Evolutionary conservation across 768 basidiomycete genomes (phyloP).

Genomic region (Agaricus blazei): DNA sequence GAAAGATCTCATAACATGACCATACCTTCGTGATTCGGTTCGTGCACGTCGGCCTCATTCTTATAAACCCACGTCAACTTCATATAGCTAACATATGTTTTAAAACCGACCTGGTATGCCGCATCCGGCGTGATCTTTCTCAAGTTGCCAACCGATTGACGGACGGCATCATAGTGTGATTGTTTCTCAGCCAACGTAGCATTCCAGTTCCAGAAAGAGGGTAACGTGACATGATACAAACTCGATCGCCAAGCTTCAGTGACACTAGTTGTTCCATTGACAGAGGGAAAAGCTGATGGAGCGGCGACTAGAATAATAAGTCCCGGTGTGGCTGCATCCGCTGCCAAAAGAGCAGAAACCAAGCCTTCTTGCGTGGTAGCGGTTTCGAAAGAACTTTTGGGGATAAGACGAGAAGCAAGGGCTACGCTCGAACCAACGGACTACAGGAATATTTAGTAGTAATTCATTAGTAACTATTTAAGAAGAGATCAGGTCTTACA

Average conservation of each 20-base stretch:
- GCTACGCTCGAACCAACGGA: slow-evolving; percentile 34
- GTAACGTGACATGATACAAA: slow-evolving; percentile 40
- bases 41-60: slow-evolving; percentile 48
- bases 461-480: background rate
- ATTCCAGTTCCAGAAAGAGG: slow-evolving; percentile 42
- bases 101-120: slow-evolving; percentile 30
- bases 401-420: slow-evolving; percentile 40
- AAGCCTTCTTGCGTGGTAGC: slow-evolving; percentile 22
- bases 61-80: slow-evolving; percentile 9
- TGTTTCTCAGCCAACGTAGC: slow-evolving; percentile 32
- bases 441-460: slow-evolving; percentile 16
- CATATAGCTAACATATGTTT: background rate
- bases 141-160: slow-evolving; percentile 33
- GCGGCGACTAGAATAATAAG: slow-evolving; percentile 37
- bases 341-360: slow-evolving; percentile 30
- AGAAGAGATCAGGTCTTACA: slow-evolving; percentile 18
- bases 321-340: slow-evolving; percentile 30
- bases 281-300: slow-evolving; percentile 28
- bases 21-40: slow-evolving; percentile 38
- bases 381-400: slow-evolving; percentile 32
- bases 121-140: slow-evolving; percentile 38
- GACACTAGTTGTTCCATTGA: slow-evolving; percentile 34
- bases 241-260: slow-evolving; percentile 40
- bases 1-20: background rate
- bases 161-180: slow-evolving; percentile 26